A percentile compares a stretch with the other conserved stretches of the same genome.
Evolutionary conservation across 1,139 yeast species (phyloP).

Genomic region (Pneumocystis sp.): DNA sequence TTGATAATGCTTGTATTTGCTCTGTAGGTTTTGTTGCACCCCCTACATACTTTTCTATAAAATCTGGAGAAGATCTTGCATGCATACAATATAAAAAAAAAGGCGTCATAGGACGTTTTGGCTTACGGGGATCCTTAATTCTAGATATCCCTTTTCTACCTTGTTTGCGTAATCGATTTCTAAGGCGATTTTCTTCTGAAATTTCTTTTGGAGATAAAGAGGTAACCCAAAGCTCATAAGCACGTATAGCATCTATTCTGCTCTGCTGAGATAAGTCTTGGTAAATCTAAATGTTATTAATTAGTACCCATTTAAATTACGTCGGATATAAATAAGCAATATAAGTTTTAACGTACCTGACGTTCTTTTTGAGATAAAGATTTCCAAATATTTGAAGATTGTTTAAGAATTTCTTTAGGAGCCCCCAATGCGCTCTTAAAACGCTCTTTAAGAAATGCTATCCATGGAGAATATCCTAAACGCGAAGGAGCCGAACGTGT

Average conservation of each 20-base stretch:
- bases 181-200: background rate
- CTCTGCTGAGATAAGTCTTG: background rate
- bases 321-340: background rate
- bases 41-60: background rate
- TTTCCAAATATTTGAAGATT: background rate
- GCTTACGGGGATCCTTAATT: background rate
- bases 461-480: background rate
- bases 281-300: background rate
- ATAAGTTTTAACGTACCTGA: background rate
- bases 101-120: background rate
- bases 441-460: background rate
- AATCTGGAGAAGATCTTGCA: background rate
- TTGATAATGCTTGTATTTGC: background rate
- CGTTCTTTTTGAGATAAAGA: background rate
- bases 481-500: background rate
- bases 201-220: slow-evolving; percentile 2
- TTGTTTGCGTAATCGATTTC: background rate
- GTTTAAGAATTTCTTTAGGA: background rate
- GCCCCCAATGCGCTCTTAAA: background rate
- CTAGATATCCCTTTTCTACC: background rate
- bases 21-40: background rate
- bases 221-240: background rate
- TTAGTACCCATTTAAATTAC: background rate
- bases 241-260: background rate
- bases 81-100: background rate